These are phyloP conservation scores for Russula dissimulans DNA, from an alignment of 768 basidiomycete species.

Conservation along the genomic window DNA sequence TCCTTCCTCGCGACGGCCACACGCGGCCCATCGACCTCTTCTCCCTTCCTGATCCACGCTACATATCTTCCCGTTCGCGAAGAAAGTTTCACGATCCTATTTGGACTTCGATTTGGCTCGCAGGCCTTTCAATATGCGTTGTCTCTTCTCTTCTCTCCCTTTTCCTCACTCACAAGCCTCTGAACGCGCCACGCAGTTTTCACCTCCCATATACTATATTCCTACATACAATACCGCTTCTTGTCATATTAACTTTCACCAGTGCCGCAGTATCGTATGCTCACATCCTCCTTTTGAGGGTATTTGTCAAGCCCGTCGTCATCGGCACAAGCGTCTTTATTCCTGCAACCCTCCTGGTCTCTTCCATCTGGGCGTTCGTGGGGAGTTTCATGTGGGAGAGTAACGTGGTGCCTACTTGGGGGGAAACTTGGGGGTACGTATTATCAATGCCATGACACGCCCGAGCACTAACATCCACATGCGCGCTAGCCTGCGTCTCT, in stretches of 20 bases:
- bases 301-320: constrained; percentile 81
- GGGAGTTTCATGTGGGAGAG: constrained; percentile 63
- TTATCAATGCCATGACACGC: background rate
- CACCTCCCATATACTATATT: constrained; percentile 69
- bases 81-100: constrained; percentile 66
- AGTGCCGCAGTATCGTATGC: constrained; percentile 65
- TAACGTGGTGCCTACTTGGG: constrained; percentile 61
- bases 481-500: constrained; percentile 53
- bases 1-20: constrained; percentile 64
- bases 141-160: constrained; percentile 58
- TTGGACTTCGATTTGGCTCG: constrained; percentile 63
- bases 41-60: constrained; percentile 66
- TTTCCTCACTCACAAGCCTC: constrained; percentile 44
- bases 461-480: background rate
- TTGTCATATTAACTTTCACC: constrained; percentile 60
- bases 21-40: constrained; percentile 61
- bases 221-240: constrained; percentile 67
- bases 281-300: constrained; percentile 65
- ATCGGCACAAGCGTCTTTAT: constrained; percentile 67
- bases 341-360: constrained; percentile 63
- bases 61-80: constrained; percentile 44
- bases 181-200: constrained; percentile 24
- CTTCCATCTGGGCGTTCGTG: constrained; percentile 71
- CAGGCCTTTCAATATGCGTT: constrained; percentile 48
- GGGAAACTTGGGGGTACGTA: constrained; percentile 69